Conservation (phyloP, 176 grass and related monocot genomes). For the Carex kokanica region DNA sequence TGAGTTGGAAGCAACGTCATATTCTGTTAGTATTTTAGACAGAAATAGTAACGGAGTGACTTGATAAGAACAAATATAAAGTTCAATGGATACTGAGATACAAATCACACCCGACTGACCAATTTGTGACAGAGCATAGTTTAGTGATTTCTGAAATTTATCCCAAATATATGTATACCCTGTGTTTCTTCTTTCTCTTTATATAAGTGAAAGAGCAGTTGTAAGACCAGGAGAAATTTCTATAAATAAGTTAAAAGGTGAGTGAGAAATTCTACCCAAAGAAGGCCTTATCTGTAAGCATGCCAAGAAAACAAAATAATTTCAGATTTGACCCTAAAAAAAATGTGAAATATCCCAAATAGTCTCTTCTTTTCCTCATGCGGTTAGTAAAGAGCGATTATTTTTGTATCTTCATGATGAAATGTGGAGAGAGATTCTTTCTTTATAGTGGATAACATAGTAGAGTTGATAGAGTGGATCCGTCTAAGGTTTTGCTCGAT, state of each 20-base stretch:
- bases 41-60: too few relatives aligned
- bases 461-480: not conserved
- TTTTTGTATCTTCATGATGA: not conserved
- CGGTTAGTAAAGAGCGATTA: not conserved
- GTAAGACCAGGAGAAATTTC: not conserved
- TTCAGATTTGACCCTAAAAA: not conserved
- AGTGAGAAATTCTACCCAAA: not conserved
- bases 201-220: not conserved
- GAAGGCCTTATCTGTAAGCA: not conserved
- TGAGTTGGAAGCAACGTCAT: too few relatives aligned
- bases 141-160: too few relatives aligned
- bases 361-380: not conserved
- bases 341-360: not conserved
- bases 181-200: not conserved
- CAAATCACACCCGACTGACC: too few relatives aligned
- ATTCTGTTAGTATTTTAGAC: too few relatives aligned
- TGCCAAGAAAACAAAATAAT: not conserved
- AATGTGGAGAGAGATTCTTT: not conserved
- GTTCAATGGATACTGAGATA: too few relatives aligned
- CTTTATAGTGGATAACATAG: not conserved
- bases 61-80: too few relatives aligned
- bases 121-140: too few relatives aligned
- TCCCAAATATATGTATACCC: not conserved
- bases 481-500: not conserved
- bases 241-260: not conserved